phyloP scores from a whole-genome alignment of 805 yeast species.

The Candida ovalis region DNA sequence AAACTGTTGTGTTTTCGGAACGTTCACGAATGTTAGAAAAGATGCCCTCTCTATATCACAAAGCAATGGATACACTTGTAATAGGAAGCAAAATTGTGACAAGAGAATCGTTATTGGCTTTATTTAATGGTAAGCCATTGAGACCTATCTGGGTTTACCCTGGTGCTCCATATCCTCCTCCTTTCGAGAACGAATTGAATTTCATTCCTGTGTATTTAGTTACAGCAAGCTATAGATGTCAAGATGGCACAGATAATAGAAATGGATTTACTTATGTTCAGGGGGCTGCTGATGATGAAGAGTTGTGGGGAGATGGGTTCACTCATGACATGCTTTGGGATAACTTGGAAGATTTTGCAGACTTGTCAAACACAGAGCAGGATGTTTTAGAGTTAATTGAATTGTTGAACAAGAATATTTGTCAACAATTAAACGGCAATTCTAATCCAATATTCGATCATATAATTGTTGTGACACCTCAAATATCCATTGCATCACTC shows the following conservation, averaged over 20 bases:
- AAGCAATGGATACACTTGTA: conserved; percentile 32
- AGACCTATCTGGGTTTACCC: conserved; percentile 74
- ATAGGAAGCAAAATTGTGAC: conserved; percentile 30
- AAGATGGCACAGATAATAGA: conserved; percentile 50
- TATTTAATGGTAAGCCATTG: conserved; percentile 45
- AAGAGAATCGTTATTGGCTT: conserved; percentile 26
- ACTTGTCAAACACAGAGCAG: conserved; percentile 27
- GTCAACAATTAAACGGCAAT: background rate
- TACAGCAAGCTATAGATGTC: conserved; percentile 59
- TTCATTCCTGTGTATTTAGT: conserved; percentile 46
- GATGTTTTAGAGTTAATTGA: conserved; percentile 22
- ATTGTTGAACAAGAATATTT: background rate
- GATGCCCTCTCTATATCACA: conserved; percentile 47
- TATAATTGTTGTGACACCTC: background rate
- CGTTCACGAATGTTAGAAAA: conserved; percentile 42
- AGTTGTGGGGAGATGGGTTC: conserved; percentile 66
- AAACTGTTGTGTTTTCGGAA: conserved; percentile 57
- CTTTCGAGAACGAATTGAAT: conserved; percentile 18
- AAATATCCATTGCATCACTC: conserved; percentile 24
- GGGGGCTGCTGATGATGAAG: conserved; percentile 96
- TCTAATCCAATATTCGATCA: background rate
- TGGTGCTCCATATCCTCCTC: conserved; percentile 26
- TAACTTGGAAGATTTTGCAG: conserved; percentile 25
- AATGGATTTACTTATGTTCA: conserved; percentile 66
- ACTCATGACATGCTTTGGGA: conserved; percentile 58